A percentile compares a stretch with the other conserved stretches of the same genome.
Evolutionary conservation across 495 filamentous ascomycete genomes (phyloP).

Genomic region (Aspergillus baeticus): DNA sequence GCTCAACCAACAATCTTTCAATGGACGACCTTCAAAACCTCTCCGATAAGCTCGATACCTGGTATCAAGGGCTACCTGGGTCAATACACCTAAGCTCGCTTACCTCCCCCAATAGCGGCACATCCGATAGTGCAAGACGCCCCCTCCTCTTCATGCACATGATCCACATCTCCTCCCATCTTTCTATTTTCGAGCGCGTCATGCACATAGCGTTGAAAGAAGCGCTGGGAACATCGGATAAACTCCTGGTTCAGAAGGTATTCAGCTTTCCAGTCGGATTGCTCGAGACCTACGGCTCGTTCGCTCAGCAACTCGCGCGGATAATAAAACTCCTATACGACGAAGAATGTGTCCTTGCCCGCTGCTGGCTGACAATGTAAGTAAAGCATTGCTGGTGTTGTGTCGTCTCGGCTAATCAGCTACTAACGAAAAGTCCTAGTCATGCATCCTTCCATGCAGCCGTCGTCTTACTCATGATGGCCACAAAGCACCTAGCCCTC

Average conservation of each 20-base stretch:
- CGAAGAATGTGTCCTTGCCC: not conserved
- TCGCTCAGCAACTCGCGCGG: not conserved
- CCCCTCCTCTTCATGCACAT: no score
- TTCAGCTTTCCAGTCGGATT: not conserved
- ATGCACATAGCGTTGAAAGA: not conserved
- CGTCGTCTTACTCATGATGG: not conserved
- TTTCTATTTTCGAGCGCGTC: no score
- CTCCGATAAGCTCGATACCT: not conserved
- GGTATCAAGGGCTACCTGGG: not conserved
- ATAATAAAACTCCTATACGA: not conserved
- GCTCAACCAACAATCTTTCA: not conserved
- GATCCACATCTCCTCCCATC: no score
- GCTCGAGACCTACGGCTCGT: not conserved
- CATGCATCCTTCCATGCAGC: not conserved
- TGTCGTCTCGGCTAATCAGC: not conserved
- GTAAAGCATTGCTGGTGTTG: no score
- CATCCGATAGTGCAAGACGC: not conserved
- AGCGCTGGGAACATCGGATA: not conserved
- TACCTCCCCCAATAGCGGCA: not conserved
- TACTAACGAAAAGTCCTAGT: not conserved
- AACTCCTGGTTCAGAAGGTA: not conserved
- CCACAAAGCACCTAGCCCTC: not conserved
- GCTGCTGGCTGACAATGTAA: conserved; percentile 4
- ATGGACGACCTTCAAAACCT: not conserved
- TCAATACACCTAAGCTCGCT: not conserved